phyloP scores from a whole-genome alignment of 2,329 filamentous ascomycete genomes.

The Cladosporium sp. region DNA sequence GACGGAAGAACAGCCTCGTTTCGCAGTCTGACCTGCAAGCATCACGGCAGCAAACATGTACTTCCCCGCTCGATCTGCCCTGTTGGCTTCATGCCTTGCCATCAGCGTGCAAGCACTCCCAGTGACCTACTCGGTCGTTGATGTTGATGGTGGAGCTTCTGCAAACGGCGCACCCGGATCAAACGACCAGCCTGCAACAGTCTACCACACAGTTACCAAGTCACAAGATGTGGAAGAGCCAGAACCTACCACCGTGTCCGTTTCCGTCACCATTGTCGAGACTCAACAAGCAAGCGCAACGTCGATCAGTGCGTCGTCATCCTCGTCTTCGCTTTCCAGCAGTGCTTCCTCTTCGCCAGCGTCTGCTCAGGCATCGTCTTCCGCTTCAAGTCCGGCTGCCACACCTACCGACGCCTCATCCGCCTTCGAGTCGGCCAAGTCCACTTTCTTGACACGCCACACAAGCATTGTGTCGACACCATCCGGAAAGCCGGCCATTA shows the following conservation, averaged over 20 bases:
- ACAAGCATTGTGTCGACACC: not conserved
- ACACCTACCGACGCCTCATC: not conserved
- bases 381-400: not conserved
- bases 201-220: conserved; percentile 20
- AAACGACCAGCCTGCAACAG: conserved; percentile 5
- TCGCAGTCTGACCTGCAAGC: not conserved
- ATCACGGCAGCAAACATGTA: conserved; percentile 9
- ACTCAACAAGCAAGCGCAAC: not conserved
- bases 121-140: conserved; percentile 20
- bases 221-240: conserved; percentile 10
- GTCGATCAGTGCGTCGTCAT: not conserved
- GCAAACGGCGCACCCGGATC: not conserved
- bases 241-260: conserved; percentile 10
- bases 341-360: not conserved
- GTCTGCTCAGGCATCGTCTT: not conserved
- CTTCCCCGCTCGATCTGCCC: conserved; percentile 14
- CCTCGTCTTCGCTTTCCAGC: not conserved
- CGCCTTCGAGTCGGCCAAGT: conserved; percentile 3
- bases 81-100: conserved; percentile 17
- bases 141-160: conserved; percentile 18
- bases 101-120: conserved; percentile 13
- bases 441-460: not conserved
- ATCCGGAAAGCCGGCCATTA: conserved; percentile 2
- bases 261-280: conserved; percentile 1
- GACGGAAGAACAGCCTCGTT: not conserved